phyloP scores from a whole-genome alignment of 2,329 filamentous ascomycete species.

The Botryosphaeria agaves region DNA sequence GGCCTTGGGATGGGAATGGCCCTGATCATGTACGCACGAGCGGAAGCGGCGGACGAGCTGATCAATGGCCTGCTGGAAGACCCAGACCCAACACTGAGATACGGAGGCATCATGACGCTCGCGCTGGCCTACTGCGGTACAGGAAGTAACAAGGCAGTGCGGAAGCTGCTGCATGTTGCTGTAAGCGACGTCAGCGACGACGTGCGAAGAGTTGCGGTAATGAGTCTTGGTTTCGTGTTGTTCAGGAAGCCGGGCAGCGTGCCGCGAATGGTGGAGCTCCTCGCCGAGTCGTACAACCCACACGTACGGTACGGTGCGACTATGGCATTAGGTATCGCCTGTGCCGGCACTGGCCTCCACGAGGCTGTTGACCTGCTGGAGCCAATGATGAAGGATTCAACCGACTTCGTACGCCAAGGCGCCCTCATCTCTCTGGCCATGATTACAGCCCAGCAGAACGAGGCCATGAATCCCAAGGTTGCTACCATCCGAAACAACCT shows the following conservation, averaged over 20 bases:
- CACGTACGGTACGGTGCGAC: conserved; percentile 95
- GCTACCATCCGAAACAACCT: conserved; percentile 79
- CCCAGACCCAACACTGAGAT: conserved; percentile 81
- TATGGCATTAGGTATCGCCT: conserved; percentile 96
- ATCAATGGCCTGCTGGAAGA: conserved; percentile 89
- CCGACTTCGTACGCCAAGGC: conserved; percentile 94
- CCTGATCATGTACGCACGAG: conserved; percentile 91
- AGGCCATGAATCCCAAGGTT: conserved; percentile 96
- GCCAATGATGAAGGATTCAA: conserved; percentile 98
- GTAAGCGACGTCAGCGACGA: conserved; percentile 98
- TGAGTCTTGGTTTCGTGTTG: conserved; percentile 95
- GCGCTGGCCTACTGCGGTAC: conserved; percentile 94
- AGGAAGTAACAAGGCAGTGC: conserved; percentile 95
- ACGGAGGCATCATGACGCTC: conserved; percentile 97
- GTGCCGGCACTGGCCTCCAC: conserved; percentile 85
- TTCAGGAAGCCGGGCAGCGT: conserved; percentile 97
- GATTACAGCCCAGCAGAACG: conserved; percentile 99
- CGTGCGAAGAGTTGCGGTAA: conserved; percentile 86
- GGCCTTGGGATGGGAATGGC: conserved; percentile 94
- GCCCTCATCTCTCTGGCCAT: conserved; percentile 87
- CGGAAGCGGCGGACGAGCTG: conserved; percentile 86
- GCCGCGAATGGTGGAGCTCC: conserved; percentile 93
- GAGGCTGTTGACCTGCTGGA: conserved; percentile 94
- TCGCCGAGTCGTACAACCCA: conserved; percentile 97
- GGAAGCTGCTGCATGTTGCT: conserved; percentile 85